Evolutionary conservation across 306 rosid species (phyloP), one percentile per base, ranked within the genome.

Genomic region (Myrica gale): DNA sequence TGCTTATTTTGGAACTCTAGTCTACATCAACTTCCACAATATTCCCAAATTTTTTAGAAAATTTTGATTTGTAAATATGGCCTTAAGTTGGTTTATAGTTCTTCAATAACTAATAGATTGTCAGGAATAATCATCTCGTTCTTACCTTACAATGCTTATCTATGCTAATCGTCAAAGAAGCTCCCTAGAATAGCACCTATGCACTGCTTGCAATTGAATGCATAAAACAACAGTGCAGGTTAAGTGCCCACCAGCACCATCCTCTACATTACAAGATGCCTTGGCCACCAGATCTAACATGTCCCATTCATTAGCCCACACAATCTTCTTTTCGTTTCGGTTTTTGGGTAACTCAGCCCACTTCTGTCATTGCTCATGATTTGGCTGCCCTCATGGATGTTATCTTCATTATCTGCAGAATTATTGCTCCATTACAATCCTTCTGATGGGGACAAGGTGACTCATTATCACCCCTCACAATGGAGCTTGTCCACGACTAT

Each of bases 381-480:
- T 55, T 73, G 62, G 51, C 73, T 60, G n/a, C 76, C 74, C 72
- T 67, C 76, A 69, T 73, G 84, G 72, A 76, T 71, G 80, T 79
- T 72, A 41, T 66, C 72, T 79, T 79, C 89, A 26, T 82, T 67
- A 76, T 81, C 77, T 26, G 32, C 53, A 73, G 60, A 74, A 82
- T 70, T 73, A 68, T 76, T 78, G 71, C 58, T 41, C 56, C 12
- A 26, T 55, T 46, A n/a, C 39, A 7, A 16, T 17, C 44, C 52
- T 9, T 44, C 21, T 6, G 15, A 42, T 76, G 68, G 56, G 57
- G n/a, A 6, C 37, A 42, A 8, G 15, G 50, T n/a, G 21, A 9
- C n/a, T 42, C 50, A 42, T 42, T 5, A n/a, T 9, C 50, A 66
- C 50, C 23, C 37, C 26, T 17, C 13, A 0, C 7, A 23, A 19